Percentiles rank a stretch among this genome's conserved stretches.
Evolutionary conservation across 768 basidiomycete species (phyloP).

Genomic region (Agaricus blazei): DNA sequence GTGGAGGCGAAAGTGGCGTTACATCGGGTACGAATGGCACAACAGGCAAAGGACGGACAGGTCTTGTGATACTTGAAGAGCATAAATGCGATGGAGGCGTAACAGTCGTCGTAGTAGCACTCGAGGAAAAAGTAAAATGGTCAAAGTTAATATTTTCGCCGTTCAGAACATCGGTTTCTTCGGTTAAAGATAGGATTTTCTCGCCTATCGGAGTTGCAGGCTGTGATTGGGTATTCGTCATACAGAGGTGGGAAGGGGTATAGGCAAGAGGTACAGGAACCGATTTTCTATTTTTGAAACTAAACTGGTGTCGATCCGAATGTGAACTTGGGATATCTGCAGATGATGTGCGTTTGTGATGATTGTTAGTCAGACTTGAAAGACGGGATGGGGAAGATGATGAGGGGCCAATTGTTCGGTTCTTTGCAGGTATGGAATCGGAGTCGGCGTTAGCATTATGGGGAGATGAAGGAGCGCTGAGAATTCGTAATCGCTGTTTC

Average conservation of each 20-base stretch:
- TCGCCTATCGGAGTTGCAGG: slow-evolving; percentile 59
- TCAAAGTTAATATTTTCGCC: slow-evolving; percentile 16
- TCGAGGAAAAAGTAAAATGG: slow-evolving; percentile 40
- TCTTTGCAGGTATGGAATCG: slow-evolving; percentile 17
- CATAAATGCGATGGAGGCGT: slow-evolving; percentile 15
- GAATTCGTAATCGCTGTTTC: slow-evolving; percentile 61
- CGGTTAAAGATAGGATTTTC: slow-evolving; percentile 46
- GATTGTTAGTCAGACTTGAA: neutral
- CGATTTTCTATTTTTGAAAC: slow-evolving; percentile 8
- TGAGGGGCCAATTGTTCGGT: slow-evolving; percentile 22
- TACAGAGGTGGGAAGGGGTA: slow-evolving; percentile 10
- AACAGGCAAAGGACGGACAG: slow-evolving; percentile 12
- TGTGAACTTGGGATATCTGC: neutral
- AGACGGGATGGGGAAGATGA: slow-evolving; percentile 9
- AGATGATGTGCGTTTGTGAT: slow-evolving; percentile 7
- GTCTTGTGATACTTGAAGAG: neutral
- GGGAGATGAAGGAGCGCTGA: slow-evolving; percentile 50
- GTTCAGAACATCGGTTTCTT: slow-evolving; percentile 61
- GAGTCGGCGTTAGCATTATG: slow-evolving; percentile 17
- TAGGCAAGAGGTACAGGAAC: slow-evolving; percentile 8
- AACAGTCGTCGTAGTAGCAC: slow-evolving; percentile 23
- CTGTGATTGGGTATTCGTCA: slow-evolving; percentile 16
- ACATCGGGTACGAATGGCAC: slow-evolving; percentile 19
- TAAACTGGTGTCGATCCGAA: neutral
- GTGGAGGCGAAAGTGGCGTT: slow-evolving; percentile 54